phyloP scores from a whole-genome alignment of 2,329 filamentous ascomycete species.

The Phaeomoniella chlamydospora region DNA sequence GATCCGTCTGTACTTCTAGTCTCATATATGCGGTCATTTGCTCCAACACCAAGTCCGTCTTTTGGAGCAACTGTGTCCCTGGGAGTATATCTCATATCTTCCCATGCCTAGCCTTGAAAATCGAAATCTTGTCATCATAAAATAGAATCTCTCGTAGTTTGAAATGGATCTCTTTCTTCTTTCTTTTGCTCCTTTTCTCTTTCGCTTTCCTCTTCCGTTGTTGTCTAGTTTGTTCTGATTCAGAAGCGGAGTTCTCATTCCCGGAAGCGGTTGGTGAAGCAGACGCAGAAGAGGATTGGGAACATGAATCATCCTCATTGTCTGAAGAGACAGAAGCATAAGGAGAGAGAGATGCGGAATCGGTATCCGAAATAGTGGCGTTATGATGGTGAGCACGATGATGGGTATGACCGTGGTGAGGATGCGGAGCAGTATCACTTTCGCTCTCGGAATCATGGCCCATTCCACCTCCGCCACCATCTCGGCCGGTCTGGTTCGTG shows the following conservation, averaged over 20 bases:
- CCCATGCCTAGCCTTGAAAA: constrained; percentile 63
- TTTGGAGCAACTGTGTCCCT: no score
- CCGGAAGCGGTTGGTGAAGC: constrained; percentile 4
- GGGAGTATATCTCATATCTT: constrained; percentile 22
- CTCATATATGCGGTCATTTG: no score
- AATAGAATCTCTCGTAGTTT: constrained; percentile 66
- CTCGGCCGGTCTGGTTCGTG: constrained; percentile 29
- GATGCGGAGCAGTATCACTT: no score
- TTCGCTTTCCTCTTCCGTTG: constrained; percentile 18
- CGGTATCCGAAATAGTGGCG: no score
- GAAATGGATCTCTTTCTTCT: constrained; percentile 30
- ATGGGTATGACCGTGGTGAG: no score
- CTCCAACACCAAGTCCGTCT: no score
- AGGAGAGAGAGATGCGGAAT: background rate
- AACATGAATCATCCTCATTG: no score
- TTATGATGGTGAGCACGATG: no score
- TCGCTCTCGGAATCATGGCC: background rate
- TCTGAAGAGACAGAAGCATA: background rate
- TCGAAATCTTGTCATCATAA: constrained; percentile 69
- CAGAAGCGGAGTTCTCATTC: constrained; percentile 9
- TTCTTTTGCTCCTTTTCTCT: no score
- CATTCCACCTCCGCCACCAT: constrained; percentile 22
- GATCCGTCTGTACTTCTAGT: no score
- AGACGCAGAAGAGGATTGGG: no score
- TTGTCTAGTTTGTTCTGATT: constrained; percentile 19